Base-by-base conservation (phyloP, 164 flowering plant species). In the Kalanchoe fedtschenkoi region DNA sequence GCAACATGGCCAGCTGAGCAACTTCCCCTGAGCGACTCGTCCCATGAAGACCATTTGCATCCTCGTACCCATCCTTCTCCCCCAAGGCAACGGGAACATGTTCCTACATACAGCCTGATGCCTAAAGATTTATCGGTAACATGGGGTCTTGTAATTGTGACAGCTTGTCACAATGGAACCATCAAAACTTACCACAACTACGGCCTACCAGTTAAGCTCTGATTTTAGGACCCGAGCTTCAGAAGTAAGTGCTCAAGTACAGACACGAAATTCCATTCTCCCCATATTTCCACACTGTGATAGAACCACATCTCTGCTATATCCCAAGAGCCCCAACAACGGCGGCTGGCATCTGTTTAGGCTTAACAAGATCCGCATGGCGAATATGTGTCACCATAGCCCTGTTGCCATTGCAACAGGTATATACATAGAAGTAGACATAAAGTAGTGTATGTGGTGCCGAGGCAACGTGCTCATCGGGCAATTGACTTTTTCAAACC, bases 1-100 rank as follows among this genome's bases (percentile, higher is more conserved):
- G 82, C 82, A 13, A 88, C 96, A 30, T 91, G 97, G 97, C 97
- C 97, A 0, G 93, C 82, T 66, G 97, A 91, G 72, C 80, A 76
- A 63, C 93, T 88, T 61, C 84, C 83, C 2, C 32, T 58, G 0
- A 67, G 73, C 63, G 74, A 44, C 22, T 44, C 51, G 2, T 24
- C 51, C 9, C 0, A n/a, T 19, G 51, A 44, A 44, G 51, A 44
- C 6, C 0, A 44, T 19, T 4, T 44, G 51, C 6, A 19, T 44
- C 7, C 2, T 1, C 24, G 1, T 44, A 8, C 6, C 51, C 51
- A 44, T 19, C 6, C 3, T 22, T 43, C 47, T 43, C 7, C 47
- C 16, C 47, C 21, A 16, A 43, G 51, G 51, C 5, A 19, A n/a
- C 51, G 21, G 6, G 51, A 44, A 44, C 24, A 70, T 22, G 5